Conservation (phyloP, 352 stramenopile species). For the Globisporangium acanthophoron region DNA sequence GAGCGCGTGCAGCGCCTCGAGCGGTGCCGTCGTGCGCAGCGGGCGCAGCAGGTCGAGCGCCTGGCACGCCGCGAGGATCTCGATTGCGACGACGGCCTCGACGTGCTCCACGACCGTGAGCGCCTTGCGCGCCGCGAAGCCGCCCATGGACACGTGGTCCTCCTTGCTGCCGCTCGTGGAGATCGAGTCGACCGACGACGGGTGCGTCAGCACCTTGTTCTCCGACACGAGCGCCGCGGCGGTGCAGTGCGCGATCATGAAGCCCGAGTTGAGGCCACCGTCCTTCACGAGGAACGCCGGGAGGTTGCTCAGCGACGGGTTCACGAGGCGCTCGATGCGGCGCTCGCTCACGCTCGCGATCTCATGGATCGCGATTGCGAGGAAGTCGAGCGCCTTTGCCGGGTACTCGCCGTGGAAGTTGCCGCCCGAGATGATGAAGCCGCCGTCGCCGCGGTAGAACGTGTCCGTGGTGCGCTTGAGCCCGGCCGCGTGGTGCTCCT, state of each 20-base stretch:
- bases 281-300: constrained; percentile 83
- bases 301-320: constrained; percentile 81
- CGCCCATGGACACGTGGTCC: constrained; percentile 89
- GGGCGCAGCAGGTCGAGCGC: constrained; percentile 83
- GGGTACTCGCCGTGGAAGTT: constrained; percentile 91
- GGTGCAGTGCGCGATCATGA: constrained; percentile 90
- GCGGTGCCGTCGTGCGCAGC: constrained; percentile 70
- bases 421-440: constrained; percentile 86
- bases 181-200: constrained; percentile 85
- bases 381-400: constrained; percentile 85
- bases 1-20: constrained; percentile 77
- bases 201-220: constrained; percentile 88
- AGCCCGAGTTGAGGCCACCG: constrained; percentile 85
- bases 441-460: constrained; percentile 69
- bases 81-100: constrained; percentile 84
- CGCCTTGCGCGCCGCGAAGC: constrained; percentile 79
- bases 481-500: constrained; percentile 39
- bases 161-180: constrained; percentile 86
- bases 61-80: constrained; percentile 84
- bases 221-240: constrained; percentile 82
- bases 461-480: constrained; percentile 82
- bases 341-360: constrained; percentile 83
- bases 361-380: constrained; percentile 86
- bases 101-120: constrained; percentile 84
- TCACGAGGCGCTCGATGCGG: constrained; percentile 84